Evolutionary conservation across 352 stramenopile species (phyloP).

Genomic region (Phytophthora pluvialis): DNA sequence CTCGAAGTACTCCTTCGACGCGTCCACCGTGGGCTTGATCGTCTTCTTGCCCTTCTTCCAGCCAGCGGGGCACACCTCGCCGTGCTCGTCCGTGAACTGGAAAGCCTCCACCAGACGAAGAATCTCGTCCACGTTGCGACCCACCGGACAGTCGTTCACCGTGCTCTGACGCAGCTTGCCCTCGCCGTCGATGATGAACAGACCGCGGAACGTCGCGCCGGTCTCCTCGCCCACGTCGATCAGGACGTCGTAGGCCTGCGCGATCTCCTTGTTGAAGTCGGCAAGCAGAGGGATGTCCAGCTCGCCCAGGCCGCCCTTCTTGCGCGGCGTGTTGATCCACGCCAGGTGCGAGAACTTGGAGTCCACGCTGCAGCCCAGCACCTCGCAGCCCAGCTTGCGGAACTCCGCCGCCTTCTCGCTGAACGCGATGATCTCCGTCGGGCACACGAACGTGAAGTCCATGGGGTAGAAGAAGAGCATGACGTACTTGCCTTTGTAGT

Average conservation of each 20-base stretch:
- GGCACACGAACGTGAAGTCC: slow-evolving; percentile 93
- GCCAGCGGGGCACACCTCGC: slow-evolving; percentile 87
- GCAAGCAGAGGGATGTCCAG: slow-evolving; percentile 91
- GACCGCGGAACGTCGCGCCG: slow-evolving; percentile 78
- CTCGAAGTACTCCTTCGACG: slow-evolving; percentile 81
- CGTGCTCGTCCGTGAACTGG: slow-evolving; percentile 91
- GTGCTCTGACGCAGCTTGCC: slow-evolving; percentile 83
- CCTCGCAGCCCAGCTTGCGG: slow-evolving; percentile 64
- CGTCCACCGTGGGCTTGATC: slow-evolving; percentile 85
- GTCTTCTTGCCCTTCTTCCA: slow-evolving; percentile 91
- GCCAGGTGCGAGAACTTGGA: slow-evolving; percentile 89
- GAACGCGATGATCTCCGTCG: slow-evolving; percentile 92
- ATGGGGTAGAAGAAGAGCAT: slow-evolving; percentile 93
- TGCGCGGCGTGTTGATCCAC: slow-evolving; percentile 89
- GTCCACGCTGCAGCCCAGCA: slow-evolving; percentile 84
- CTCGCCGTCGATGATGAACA: slow-evolving; percentile 92
- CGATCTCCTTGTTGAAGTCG: slow-evolving; percentile 89
- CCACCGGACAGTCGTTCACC: slow-evolving; percentile 89
- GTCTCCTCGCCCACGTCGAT: slow-evolving; percentile 60
- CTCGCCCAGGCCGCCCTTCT: slow-evolving; percentile 87
- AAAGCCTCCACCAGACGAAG: slow-evolving; percentile 91
- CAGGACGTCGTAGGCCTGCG: slow-evolving; percentile 83
- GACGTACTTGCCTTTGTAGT: slow-evolving; percentile 91
- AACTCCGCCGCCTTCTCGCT: slow-evolving; percentile 81
- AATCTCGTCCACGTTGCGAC: slow-evolving; percentile 90